Evolutionary conservation across 1,284 basidiomycete genomes (phyloP).

Genomic region (Irpex rosettiformis): DNA sequence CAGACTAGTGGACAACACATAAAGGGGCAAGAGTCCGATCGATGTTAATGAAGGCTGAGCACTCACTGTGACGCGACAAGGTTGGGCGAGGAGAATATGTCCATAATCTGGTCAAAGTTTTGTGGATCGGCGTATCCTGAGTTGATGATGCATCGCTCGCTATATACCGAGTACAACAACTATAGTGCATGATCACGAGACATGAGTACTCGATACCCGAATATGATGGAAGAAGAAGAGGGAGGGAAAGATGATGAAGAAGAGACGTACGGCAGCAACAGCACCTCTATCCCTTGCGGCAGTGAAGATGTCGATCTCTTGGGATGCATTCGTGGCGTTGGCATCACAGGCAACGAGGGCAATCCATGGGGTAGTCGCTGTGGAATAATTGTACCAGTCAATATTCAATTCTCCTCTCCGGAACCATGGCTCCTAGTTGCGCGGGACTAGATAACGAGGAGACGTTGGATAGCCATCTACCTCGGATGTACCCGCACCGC

Average conservation of each 20-base stretch:
- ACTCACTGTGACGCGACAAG: slow-evolving; percentile 37
- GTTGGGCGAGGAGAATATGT: slow-evolving; percentile 72
- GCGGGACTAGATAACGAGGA: neutral
- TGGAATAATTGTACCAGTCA: neutral
- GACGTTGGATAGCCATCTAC: neutral
- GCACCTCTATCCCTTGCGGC: slow-evolving; percentile 76
- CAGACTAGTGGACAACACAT: neutral
- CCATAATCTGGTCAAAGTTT: slow-evolving; percentile 71
- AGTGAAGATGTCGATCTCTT: slow-evolving; percentile 73
- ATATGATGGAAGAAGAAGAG: neutral
- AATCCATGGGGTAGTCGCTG: slow-evolving; percentile 83
- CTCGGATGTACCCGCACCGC: neutral
- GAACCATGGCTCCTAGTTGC: neutral
- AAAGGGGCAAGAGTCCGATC: neutral
- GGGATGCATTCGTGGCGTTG: slow-evolving; percentile 62
- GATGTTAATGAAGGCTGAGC: neutral
- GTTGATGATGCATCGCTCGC: slow-evolving; percentile 74
- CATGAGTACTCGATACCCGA: no score
- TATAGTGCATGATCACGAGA: slow-evolving; percentile 27
- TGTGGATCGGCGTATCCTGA: slow-evolving; percentile 62
- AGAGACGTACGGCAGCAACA: slow-evolving; percentile 59
- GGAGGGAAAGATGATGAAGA: neutral
- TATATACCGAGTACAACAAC: slow-evolving; percentile 75
- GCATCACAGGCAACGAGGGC: slow-evolving; percentile 80
- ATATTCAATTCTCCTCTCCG: neutral